Base-by-base conservation (phyloP, 441 rosid genomes). In the Adansonia rubrostipa region DNA sequence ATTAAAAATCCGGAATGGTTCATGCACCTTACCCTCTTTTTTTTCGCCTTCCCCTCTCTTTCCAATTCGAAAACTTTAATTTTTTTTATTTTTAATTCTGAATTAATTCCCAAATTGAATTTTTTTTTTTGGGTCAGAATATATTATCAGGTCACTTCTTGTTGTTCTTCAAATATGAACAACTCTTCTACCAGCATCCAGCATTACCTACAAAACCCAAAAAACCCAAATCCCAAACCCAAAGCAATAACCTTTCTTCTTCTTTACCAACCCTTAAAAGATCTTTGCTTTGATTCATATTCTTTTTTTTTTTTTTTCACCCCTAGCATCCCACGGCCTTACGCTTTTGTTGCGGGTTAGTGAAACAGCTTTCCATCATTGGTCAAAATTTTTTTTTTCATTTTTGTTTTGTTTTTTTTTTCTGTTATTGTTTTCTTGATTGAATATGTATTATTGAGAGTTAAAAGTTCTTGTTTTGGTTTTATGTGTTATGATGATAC, bases 21-120 rank as follows among this genome's bases (percentile, higher is more conserved):
- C 88, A 81, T 83, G 88, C 80, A 83, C 71, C 86, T 81, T 50
- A 9, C 75, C 73, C 28, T 63, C n/a, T 44, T 9, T 57, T 10
- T 20, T 17, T 40, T 71, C 60, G 19, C 40, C 62, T 13, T 40
- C 33, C 9, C 28, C 10, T 17, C 57, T 13, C 71, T 64, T 54
- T 5, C 67, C 10, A 45, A 28, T 5, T 63, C 77, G 56, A 42
- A 51, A 77, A 58, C 44, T 60, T 15, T 53, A 28, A 15, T 68
- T 36, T 1, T 45, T 42, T 15, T 53, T 51, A 15, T 68, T 1
- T 33, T 53, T 36, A 13, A 63, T 24, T 36, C 11, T 11, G 63
- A 36, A 51, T 36, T 53, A 54, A 60, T n/a, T 53, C 36, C 44
- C 44, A 78, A 53, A 11, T 53, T 62, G 66, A 3, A 2, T 44